Percentiles rank a stretch among this genome's conserved stretches.
Conservation (phyloP, 352 stramenopile species). For the Pythium aristosporum region DNA sequence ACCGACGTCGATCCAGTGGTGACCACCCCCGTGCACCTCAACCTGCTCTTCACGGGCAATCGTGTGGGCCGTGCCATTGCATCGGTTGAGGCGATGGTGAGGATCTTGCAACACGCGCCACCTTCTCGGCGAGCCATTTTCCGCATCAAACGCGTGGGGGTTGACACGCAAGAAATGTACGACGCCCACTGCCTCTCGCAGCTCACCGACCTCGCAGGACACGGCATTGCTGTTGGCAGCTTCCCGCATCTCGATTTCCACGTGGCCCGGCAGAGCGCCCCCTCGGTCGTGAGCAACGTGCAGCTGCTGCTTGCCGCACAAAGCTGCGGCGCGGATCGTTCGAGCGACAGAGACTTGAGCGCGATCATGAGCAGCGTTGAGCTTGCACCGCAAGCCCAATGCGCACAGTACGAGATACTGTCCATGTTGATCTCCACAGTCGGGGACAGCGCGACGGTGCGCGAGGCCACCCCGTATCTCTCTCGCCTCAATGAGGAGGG, state of each 20-base stretch:
- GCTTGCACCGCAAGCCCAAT: neutral
- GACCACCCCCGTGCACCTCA: no score
- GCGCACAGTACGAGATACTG: neutral
- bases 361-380: neutral
- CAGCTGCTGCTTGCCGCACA: neutral
- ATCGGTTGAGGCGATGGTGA: no score
- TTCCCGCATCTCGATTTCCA: neutral
- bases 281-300: neutral
- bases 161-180: no score
- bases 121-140: no score
- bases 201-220: neutral
- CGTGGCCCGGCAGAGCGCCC: neutral
- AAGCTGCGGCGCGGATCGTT: neutral
- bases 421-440: neutral
- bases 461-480: neutral
- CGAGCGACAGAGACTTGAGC: neutral
- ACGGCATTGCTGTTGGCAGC: neutral
- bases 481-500: no score
- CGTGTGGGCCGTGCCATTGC: no score
- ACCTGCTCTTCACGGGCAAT: no score
- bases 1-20: no score
- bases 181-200: no score
- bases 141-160: no score
- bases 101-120: no score
- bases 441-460: neutral